Conservation (phyloP, 768 basidiomycete genomes). For the Chlorophyllum brunneum region DNA sequence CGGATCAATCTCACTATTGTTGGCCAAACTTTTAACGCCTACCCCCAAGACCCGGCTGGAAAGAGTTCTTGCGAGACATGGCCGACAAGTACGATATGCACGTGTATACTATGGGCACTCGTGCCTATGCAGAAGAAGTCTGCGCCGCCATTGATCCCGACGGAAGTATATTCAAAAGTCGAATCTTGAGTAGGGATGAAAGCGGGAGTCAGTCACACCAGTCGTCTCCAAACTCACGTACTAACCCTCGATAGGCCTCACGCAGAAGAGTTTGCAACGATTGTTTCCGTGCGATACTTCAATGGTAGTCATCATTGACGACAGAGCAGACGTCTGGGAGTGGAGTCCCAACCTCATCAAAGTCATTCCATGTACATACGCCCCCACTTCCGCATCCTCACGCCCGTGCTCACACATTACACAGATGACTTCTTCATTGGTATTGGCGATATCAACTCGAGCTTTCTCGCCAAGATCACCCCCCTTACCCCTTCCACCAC, state of each 20-base stretch:
- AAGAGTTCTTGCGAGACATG: conserved; percentile 68
- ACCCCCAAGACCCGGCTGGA: conserved; percentile 67
- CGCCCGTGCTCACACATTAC: conserved; percentile 16
- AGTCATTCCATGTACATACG: conserved; percentile 84
- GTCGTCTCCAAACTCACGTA: conserved; percentile 12
- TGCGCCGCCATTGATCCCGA: conserved; percentile 93
- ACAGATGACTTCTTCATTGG: conserved; percentile 97
- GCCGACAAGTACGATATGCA: conserved; percentile 94
- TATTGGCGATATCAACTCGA: conserved; percentile 97
- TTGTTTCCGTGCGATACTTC: conserved; percentile 96
- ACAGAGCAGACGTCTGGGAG: conserved; percentile 98
- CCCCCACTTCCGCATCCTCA: not conserved
- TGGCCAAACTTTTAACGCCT: conserved; percentile 10
- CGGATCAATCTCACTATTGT: conserved; percentile 22
- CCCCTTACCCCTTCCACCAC: conserved; percentile 38
- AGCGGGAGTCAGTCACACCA: conserved; percentile 75
- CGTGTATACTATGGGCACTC: conserved; percentile 99
- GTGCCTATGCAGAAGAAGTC: conserved; percentile 94
- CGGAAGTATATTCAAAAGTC: conserved; percentile 77
- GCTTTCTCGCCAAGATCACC: conserved; percentile 82
- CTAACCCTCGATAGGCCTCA: conserved; percentile 55
- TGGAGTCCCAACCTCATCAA: conserved; percentile 96
- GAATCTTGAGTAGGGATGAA: conserved; percentile 91
- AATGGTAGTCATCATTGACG: conserved; percentile 99
- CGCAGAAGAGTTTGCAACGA: conserved; percentile 86